These are phyloP conservation scores for Gilbertella persicaria DNA, from an alignment of 371 early-diverging fungal species.

Conservation along the genomic window DNA sequence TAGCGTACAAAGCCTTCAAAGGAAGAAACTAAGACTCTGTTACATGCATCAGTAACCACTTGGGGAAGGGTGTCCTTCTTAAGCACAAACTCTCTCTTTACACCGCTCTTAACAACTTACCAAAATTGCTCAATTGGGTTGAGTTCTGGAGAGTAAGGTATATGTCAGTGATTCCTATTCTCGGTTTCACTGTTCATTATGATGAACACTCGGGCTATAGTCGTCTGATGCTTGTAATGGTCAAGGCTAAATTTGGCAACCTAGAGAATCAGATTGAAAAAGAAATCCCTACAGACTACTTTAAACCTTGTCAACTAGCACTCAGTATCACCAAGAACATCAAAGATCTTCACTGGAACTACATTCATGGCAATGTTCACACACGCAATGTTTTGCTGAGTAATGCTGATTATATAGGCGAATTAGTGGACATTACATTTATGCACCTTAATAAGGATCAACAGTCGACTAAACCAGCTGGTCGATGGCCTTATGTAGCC, in stretches of 20 bases:
- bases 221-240: conserved; percentile 41
- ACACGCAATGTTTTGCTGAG: conserved; percentile 45
- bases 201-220: conserved; percentile 37
- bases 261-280: conserved; percentile 33
- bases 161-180: conserved; percentile 19
- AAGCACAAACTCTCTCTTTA: conserved; percentile 12
- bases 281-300: conserved; percentile 33
- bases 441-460: conserved; percentile 30
- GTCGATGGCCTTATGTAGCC: conserved; percentile 50
- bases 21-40: conserved; percentile 5
- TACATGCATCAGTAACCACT: conserved; percentile 16
- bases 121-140: conserved; percentile 27
- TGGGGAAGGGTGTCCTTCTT: conserved; percentile 19
- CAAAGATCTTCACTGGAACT: conserved; percentile 49
- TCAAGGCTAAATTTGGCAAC: conserved; percentile 42
- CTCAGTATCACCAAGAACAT: conserved; percentile 43
- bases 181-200: conserved; percentile 40
- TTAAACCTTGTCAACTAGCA: conserved; percentile 35
- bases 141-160: conserved; percentile 22
- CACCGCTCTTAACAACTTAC: conserved; percentile 15
- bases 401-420: conserved; percentile 42
- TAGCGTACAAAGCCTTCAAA: conserved; percentile 10
- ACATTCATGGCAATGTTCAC: conserved; percentile 48
- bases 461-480: conserved; percentile 15
- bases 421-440: conserved; percentile 43